These are phyloP conservation scores for Eucalyptus tenuipes DNA, from an alignment of 345 rosid genomes.

Conservation along the genomic window DNA sequence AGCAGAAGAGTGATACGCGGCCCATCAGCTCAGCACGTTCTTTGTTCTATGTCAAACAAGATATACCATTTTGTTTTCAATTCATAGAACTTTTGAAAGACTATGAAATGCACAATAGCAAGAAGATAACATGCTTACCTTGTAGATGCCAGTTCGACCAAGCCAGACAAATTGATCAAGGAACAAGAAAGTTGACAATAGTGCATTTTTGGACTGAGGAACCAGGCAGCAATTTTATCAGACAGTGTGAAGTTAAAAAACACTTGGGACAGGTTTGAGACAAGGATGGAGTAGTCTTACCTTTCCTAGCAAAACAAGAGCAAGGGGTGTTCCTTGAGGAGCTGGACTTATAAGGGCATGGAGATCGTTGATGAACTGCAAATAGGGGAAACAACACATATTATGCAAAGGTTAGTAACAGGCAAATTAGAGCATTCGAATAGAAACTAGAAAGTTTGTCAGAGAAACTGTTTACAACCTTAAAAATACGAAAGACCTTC, in stretches of 20 bases:
- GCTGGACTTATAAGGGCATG: constrained; percentile 79
- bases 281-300: constrained; percentile 10
- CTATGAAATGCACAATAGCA: background rate
- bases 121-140: constrained; percentile 31
- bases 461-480: constrained; percentile 17
- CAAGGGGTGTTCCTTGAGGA: constrained; percentile 85
- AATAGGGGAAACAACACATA: background rate
- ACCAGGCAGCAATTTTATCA: background rate
- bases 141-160: constrained; percentile 82
- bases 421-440: background rate
- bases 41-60: constrained; percentile 47
- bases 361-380: constrained; percentile 92
- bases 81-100: background rate
- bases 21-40: constrained; percentile 69
- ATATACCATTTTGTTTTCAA: background rate
- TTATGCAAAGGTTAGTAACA: background rate
- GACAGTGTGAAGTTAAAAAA: background rate
- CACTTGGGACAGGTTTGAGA: background rate
- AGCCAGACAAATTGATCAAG: constrained; percentile 99
- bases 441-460: background rate
- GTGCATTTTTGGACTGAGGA: constrained; percentile 80
- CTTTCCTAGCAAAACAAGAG: constrained; percentile 85
- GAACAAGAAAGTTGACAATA: constrained; percentile 80
- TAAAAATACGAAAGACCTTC: constrained; percentile 93
- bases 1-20: constrained; percentile 74